These are phyloP conservation scores for Penicillium sp. DNA, from an alignment of 2,329 filamentous ascomycete genomes.

Conservation along the genomic window DNA sequence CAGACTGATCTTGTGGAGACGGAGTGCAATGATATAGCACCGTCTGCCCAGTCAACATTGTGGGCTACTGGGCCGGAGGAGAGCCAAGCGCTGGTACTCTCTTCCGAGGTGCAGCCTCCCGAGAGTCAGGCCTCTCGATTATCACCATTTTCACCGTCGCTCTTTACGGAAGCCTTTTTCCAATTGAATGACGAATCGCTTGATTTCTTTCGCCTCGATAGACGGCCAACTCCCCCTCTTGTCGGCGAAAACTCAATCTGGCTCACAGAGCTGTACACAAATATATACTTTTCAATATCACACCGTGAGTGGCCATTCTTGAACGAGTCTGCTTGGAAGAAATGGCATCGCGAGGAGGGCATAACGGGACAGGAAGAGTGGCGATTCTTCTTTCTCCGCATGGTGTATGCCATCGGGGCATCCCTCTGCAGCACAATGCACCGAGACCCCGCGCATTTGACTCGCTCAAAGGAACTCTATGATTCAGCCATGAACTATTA, in stretches of 20 bases:
- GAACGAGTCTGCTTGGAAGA: conserved; percentile 25
- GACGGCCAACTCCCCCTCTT: conserved; percentile 10
- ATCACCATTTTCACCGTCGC: conserved; percentile 3
- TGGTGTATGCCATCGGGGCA: conserved; percentile 33
- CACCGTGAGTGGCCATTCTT: conserved; percentile 33
- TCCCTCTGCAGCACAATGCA: conserved; percentile 29
- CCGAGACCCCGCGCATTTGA: conserved; percentile 22
- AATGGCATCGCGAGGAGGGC: conserved; percentile 23
- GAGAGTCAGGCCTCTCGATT: background rate
- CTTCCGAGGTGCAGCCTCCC: conserved; percentile 5
- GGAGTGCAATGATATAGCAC: background rate
- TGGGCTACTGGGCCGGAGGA: conserved; percentile 2
- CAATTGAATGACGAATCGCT: conserved; percentile 15
- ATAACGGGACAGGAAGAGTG: conserved; percentile 22
- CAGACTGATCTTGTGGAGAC: conserved; percentile 23
- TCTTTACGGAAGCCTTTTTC: conserved; percentile 12
- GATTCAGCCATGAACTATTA: conserved; percentile 29
- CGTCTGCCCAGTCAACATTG: background rate
- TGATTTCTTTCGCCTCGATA: conserved; percentile 20
- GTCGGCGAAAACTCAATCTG: conserved; percentile 18
- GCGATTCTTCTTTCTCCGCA: conserved; percentile 29
- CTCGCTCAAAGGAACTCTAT: conserved; percentile 27
- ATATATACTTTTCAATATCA: conserved; percentile 30
- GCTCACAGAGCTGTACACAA: conserved; percentile 29
- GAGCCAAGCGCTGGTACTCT: conserved; percentile 3